Base-by-base conservation (phyloP, 1,284 basidiomycete genomes). In the Cryptococcus sp. region DNA sequence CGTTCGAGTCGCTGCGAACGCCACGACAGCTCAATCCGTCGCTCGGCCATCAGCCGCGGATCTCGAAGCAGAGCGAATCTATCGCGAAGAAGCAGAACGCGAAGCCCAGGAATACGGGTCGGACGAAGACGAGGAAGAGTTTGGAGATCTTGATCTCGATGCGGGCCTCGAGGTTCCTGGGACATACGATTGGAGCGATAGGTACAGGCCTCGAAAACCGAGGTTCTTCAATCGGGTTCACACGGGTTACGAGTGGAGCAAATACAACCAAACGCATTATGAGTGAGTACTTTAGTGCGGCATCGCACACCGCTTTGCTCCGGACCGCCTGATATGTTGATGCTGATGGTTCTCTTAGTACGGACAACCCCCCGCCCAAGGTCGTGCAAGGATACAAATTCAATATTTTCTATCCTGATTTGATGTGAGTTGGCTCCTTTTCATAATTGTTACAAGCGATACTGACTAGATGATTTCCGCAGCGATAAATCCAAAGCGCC, bases 191-290 rank as follows among this genome's bases (percentile, higher is more conserved):
- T 99, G 95, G 95, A 92, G 95, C 80, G 96, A 99, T 83, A 95
- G 97, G 79, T 99, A 96, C 72, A 85, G 96, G 29, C 94, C 96
- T n/a, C 84, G 96, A 47, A 99, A 99, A 76, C 96, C 96, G 40
- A 84, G 95, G 64, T 99, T 97, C 82, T 98, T 99, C 81, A 99
- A 99, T 77, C 89, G 95, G 59, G 95, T 99, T 37, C 93, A 98
- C 73, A 99, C 96, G n/a, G 96, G 96, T n/a, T 99, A 95, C 75
- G 96, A 99, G 77, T 99, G 96, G 96, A 99, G 96, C 82, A 95
- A 96, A 81, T 97, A 97, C 79, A 97, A 97, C 75, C 93, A 97
- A 76, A 96, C 93, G 5, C 93, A 97, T 79, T 98, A 98, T 75
- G 94, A 98, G 91, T 93, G 81, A 63, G 87, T 85, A 3, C 45